phyloP scores from a whole-genome alignment of 1,284 basidiomycete genomes.

The Trichosporon sp. region DNA sequence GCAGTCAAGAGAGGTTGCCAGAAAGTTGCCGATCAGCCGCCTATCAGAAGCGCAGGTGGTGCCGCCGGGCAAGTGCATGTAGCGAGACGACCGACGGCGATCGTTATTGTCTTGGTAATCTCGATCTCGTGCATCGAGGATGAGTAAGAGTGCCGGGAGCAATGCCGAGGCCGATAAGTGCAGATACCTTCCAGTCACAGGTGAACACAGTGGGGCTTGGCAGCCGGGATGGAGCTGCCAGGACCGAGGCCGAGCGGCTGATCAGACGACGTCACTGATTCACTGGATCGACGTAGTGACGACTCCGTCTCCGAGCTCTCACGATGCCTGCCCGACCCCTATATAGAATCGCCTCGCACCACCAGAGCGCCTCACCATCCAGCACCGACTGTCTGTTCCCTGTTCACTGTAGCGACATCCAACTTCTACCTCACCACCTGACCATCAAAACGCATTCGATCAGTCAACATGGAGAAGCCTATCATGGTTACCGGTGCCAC shows the following conservation, averaged over 20 bases:
- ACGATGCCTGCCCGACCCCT: neutral
- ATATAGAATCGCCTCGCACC: neutral
- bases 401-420: neutral
- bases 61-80: neutral
- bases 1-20: neutral
- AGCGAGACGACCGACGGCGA: neutral
- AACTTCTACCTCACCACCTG: neutral
- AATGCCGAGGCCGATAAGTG: neutral
- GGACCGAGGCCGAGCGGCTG: no score
- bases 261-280: neutral
- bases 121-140: neutral
- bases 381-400: no score
- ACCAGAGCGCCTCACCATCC: neutral
- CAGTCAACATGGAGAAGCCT: conserved; percentile 12
- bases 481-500: conserved; percentile 53
- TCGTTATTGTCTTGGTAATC: neutral
- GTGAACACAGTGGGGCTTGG: neutral
- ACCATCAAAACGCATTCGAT: neutral
- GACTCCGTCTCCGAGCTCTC: neutral
- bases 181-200: no score
- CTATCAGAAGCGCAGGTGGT: neutral
- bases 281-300: neutral
- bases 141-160: neutral
- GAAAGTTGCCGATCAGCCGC: neutral
- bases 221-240: no score